These are phyloP conservation scores for Chytriomyces confervae DNA, from an alignment of 192 early-diverging fungal species.

Conservation along the genomic window DNA sequence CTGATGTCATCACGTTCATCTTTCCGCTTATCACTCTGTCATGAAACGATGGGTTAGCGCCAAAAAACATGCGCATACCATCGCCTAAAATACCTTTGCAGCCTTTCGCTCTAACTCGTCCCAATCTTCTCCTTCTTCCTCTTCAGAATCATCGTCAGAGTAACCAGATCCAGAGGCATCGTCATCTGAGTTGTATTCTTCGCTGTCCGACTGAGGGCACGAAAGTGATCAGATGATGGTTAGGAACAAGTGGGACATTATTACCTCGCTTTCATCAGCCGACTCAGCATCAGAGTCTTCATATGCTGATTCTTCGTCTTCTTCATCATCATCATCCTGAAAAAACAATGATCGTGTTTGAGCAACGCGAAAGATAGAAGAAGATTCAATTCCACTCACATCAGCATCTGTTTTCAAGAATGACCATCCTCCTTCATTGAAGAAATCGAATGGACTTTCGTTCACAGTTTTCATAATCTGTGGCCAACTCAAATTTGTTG, in stretches of 20 bases:
- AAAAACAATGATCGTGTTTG: not conserved
- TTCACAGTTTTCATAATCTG: slow-evolving; percentile 99
- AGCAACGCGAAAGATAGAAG: not conserved
- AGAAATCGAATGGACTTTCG: slow-evolving; percentile 91
- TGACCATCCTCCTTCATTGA: slow-evolving; percentile 88
- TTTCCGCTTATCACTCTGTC: slow-evolving; percentile 22
- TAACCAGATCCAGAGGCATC: slow-evolving; percentile 46
- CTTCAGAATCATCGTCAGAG: slow-evolving; percentile 42
- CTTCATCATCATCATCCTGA: slow-evolving; percentile 49
- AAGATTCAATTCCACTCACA: slow-evolving; percentile 11
- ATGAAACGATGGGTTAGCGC: not conserved
- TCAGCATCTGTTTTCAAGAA: slow-evolving; percentile 77
- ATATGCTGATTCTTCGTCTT: slow-evolving; percentile 50
- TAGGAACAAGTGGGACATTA: not conserved
- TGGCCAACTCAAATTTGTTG: slow-evolving; percentile 92
- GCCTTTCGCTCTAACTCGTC: slow-evolving; percentile 63
- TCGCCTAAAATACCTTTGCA: slow-evolving; percentile 36
- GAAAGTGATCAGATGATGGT: not conserved
- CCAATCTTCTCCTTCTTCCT: slow-evolving; percentile 60
- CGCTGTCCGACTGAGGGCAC: slow-evolving; percentile 26
- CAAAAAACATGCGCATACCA: not conserved
- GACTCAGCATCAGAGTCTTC: slow-evolving; percentile 39
- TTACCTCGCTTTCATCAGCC: slow-evolving; percentile 28
- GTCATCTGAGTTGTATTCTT: slow-evolving; percentile 40
- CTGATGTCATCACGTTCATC: slow-evolving; percentile 29